These are phyloP conservation scores for Sporothrix pallida DNA, from an alignment of 2,329 filamentous ascomycete species.

Conservation along the genomic window DNA sequence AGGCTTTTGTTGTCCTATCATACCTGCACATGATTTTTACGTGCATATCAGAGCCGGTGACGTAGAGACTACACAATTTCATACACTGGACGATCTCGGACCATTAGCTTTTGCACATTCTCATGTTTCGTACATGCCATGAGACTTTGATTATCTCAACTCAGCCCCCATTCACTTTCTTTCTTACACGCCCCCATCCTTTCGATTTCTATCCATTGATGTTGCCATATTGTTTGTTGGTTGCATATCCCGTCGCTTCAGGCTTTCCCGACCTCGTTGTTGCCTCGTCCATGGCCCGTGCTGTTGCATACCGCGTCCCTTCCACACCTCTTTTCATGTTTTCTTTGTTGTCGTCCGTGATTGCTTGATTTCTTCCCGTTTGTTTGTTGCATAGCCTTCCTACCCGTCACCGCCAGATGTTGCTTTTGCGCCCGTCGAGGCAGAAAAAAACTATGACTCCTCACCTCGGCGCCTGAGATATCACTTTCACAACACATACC, in stretches of 20 bases:
- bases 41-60: no score
- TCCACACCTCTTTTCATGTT: no score
- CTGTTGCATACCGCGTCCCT: background rate
- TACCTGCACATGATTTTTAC: no score
- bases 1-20: no score
- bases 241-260: no score
- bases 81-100: no score
- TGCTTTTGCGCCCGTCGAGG: background rate
- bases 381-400: background rate
- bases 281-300: conserved; percentile 16
- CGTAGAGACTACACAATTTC: no score
- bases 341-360: no score
- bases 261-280: background rate
- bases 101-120: background rate
- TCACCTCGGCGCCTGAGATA: background rate
- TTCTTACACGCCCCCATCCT: background rate
- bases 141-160: no score
- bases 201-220: no score
- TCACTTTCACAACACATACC: background rate
- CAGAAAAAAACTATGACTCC: background rate
- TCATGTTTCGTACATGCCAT: background rate
- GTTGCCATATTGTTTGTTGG: no score
- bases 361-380: background rate
- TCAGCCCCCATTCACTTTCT: background rate
- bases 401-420: background rate